A percentile compares a stretch with the other conserved stretches of the same genome.
Conservation (phyloP, 23 red algal genomes). For the Gracilaria vermiculophylla region DNA sequence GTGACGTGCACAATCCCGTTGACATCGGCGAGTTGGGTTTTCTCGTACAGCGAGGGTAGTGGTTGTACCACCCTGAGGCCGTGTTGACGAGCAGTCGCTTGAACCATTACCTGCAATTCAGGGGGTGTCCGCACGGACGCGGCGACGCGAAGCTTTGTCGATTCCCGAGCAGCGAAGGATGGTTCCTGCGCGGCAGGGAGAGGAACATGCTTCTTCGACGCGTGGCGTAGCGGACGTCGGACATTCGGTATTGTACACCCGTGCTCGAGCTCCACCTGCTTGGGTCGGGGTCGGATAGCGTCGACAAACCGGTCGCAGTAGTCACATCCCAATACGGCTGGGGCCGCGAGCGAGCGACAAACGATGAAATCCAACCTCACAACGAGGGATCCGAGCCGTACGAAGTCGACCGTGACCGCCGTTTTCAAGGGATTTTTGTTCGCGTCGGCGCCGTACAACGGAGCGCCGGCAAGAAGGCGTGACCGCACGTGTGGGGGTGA, state of each 20-base stretch:
- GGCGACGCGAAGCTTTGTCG: background rate
- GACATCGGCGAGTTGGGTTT: background rate
- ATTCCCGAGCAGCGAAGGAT: background rate
- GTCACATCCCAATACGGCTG: conserved; percentile 24
- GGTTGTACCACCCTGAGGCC: conserved; percentile 14
- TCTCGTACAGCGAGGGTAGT: background rate
- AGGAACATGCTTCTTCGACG: background rate
- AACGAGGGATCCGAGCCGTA: background rate
- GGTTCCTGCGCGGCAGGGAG: conserved; percentile 7
- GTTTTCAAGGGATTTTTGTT: conserved; percentile 19
- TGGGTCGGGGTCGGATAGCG: background rate
- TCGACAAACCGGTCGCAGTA: conserved; percentile 45
- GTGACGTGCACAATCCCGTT: conserved; percentile 28
- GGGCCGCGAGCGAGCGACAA: conserved; percentile 31
- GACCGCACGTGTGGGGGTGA: background rate
- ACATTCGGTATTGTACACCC: conserved; percentile 16
- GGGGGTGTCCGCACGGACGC: background rate
- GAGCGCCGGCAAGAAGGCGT: background rate
- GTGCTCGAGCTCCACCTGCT: conserved; percentile 23
- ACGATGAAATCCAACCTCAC: conserved; percentile 33
- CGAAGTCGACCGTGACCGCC: background rate
- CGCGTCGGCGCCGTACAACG: conserved; percentile 10
- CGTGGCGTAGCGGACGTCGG: background rate
- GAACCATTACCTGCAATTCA: background rate
- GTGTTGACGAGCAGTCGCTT: background rate